A percentile compares a stretch with the other conserved stretches of the same genome.
These are phyloP conservation scores for Schizothecium vesticola DNA, from an alignment of 495 filamentous ascomycete species.

Conservation along the genomic window DNA sequence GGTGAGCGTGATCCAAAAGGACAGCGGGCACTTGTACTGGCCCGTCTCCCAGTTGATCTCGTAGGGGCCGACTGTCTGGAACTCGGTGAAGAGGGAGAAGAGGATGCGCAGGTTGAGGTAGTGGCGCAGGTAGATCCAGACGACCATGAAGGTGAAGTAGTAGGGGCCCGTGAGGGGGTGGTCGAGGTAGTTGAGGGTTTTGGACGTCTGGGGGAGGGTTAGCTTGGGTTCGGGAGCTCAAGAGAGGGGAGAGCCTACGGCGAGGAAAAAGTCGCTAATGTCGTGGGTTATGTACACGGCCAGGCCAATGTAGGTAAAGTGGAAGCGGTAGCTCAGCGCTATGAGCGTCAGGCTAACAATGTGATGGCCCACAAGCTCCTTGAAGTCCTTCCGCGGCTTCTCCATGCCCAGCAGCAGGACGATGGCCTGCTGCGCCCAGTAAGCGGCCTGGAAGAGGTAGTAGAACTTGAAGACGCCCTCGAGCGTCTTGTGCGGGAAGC, in stretches of 20 bases:
- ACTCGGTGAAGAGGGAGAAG: constrained; percentile 78
- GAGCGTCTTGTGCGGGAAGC: constrained; percentile 82
- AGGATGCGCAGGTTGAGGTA: constrained; percentile 86
- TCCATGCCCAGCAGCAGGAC: constrained; percentile 85
- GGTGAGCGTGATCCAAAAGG: constrained; percentile 65
- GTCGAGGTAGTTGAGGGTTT: constrained; percentile 89
- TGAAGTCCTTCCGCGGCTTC: constrained; percentile 94
- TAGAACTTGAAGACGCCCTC: constrained; percentile 91
- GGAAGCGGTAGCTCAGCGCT: constrained; percentile 86
- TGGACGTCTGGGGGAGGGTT: constrained; percentile 64
- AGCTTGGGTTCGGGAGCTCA: neutral
- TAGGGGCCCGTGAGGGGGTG: constrained; percentile 70
- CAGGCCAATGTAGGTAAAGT: constrained; percentile 96
- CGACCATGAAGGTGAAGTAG: constrained; percentile 73
- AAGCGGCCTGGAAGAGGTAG: constrained; percentile 90
- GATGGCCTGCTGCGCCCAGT: constrained; percentile 94
- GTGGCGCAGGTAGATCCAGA: constrained; percentile 93
- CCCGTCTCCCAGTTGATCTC: constrained; percentile 78
- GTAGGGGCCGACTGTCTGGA: constrained; percentile 82
- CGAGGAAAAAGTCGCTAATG: constrained; percentile 94
- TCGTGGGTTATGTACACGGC: constrained; percentile 97
- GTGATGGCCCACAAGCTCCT: constrained; percentile 90
- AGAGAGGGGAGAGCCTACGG: constrained; percentile 52
- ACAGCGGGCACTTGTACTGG: constrained; percentile 77
- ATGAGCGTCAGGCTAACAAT: constrained; percentile 90